These are phyloP conservation scores for Amaranthus hypochondriacus DNA, from an alignment of 148 eudicot species.

Conservation along the genomic window DNA sequence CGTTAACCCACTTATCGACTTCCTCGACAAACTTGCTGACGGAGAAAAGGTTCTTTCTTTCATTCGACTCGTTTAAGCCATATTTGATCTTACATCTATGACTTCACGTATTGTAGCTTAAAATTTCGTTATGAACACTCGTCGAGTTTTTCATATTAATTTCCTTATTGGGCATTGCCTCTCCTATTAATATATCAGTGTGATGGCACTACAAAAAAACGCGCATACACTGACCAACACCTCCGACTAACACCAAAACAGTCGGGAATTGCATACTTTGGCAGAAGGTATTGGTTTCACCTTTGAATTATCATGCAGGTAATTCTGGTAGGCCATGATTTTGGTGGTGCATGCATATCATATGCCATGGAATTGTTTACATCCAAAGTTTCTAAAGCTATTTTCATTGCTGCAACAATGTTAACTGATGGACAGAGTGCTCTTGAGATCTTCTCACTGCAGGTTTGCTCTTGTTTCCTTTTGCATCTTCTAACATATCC, in stretches of 20 bases:
- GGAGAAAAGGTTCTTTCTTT: conserved; percentile 63
- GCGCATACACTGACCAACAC: background rate
- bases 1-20: conserved; percentile 71
- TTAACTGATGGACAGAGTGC: conserved; percentile 68
- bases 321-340: conserved; percentile 92
- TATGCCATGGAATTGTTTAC: conserved; percentile 86
- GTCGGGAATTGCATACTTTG: background rate
- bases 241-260: background rate
- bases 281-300: background rate
- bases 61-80: background rate
- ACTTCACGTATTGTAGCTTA: too few relatives aligned
- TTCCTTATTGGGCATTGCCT: background rate
- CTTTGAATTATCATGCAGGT: conserved; percentile 44
- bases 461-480: conserved; percentile 39
- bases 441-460: conserved; percentile 70
- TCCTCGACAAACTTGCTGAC: conserved; percentile 65
- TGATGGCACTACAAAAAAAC: too few relatives aligned
- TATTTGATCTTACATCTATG: background rate
- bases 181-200: background rate
- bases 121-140: too few relatives aligned
- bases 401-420: conserved; percentile 85
- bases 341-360: conserved; percentile 91
- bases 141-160: too few relatives aligned
- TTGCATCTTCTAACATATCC: background rate
- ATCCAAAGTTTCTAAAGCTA: conserved; percentile 60